Base-by-base conservation (phyloP, 1,139 yeast genomes). In the Taiozyma sp. region DNA sequence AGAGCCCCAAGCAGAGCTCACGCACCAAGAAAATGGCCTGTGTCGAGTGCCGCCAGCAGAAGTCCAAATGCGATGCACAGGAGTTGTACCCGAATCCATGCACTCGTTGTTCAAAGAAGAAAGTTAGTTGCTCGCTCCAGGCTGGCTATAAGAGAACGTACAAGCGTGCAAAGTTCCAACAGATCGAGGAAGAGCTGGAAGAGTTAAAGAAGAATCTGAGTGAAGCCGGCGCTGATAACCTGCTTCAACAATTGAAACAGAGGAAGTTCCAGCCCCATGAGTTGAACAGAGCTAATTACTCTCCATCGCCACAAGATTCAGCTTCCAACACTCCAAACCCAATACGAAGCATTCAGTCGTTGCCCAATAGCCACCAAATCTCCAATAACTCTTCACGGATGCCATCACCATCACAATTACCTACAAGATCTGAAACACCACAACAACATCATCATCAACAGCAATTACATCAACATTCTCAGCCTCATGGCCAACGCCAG, bases 31-130 rank as follows among this genome's bases (percentile, higher is more conserved):
- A 84, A 55, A 83, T 91, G 67, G 98, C 98, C 0, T 93, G 99
- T 72, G 91, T 89, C 3, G 97, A 92, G 65, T 93, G 99, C 65
- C 79, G 99, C 22, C 99, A 93, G 68, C 99, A 93, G 66, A 93
- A 93, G 69, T 76, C 93, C 28, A 81, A 85, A 58, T 93, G 98
- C 70, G 96, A 90, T 67, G 96, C 97, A 10, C 82, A 79, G 55
- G 91, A 86, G 54, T 76, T 74, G 50, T 80, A 82, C 44, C 96
- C 97, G 0, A 73, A 74, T 16, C 87, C 97, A 1, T 93, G 99
- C 63, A 73, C 92, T 0, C 73, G 97, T 56, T 93, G 98, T 66
- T 64, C 71, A 14, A 87, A 87, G 65, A 82, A 88, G 62, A 79
- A 81, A 9, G 73, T 87, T 8, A 73, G 74, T 22, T 93, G 99